Evolutionary conservation across 176 grass and related monocot species (phyloP).

Genomic region (Bothriochloa decipiens): DNA sequence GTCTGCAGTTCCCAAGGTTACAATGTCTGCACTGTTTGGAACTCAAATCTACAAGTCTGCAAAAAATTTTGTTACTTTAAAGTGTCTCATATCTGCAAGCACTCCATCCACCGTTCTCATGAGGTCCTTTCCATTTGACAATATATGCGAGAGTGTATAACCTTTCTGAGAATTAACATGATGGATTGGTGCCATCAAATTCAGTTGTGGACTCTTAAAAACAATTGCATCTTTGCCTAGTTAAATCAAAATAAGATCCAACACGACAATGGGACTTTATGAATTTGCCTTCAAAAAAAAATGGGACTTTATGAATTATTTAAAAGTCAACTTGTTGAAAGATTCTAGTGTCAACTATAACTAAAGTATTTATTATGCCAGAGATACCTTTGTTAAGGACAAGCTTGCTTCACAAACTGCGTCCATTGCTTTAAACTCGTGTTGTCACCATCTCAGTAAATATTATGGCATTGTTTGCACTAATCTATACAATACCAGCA

Average conservation of each 20-base stretch:
- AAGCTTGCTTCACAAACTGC: constrained; percentile 6
- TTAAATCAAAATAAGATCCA: constrained; percentile 5
- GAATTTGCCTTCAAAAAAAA: too few species aligned
- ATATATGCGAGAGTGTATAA: background rate
- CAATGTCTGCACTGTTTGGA: background rate
- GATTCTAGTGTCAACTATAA: background rate
- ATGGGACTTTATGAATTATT: background rate
- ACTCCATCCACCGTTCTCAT: background rate
- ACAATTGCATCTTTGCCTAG: background rate
- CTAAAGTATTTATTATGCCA: background rate
- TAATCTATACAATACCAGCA: constrained; percentile 3
- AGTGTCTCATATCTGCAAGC: background rate
- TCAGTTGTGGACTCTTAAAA: background rate
- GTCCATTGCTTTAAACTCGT: background rate
- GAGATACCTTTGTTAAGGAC: background rate
- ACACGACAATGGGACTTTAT: background rate
- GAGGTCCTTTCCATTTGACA: background rate
- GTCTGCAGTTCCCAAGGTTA: background rate
- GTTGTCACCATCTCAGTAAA: background rate
- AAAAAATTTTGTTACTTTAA: background rate
- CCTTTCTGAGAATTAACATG: background rate
- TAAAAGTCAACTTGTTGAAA: constrained; percentile 1
- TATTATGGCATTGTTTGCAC: background rate
- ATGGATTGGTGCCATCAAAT: background rate
- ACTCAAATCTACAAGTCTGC: background rate